A percentile compares a stretch with the other conserved stretches of the same genome.
Evolutionary conservation across 78 protist species (phyloP).

Genomic region (Dictyostelium firmibasis): DNA sequence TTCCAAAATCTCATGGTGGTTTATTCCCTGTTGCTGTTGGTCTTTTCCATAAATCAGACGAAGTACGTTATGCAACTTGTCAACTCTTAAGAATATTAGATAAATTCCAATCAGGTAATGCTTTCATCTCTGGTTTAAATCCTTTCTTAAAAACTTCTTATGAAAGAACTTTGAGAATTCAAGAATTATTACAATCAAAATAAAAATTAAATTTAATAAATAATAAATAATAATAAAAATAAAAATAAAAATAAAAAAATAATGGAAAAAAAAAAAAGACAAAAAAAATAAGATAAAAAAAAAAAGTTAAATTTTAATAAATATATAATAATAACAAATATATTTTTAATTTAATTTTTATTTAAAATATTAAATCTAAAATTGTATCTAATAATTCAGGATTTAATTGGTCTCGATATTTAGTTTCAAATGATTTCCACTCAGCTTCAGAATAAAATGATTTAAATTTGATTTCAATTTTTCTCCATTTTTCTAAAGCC

Average conservation of each 20-base stretch:
- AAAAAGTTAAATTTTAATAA: not conserved
- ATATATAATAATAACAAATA: not conserved
- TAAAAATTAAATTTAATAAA: not conserved
- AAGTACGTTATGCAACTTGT: conserved; percentile 78
- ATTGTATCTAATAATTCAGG: not conserved
- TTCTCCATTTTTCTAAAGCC: not conserved
- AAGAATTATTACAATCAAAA: not conserved
- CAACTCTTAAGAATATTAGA: conserved; percentile 82
- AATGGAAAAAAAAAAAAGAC: not conserved
- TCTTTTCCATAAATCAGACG: conserved; percentile 82
- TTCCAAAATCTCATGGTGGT: conserved; percentile 91
- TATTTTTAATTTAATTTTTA: not conserved
- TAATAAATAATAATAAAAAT: not conserved
- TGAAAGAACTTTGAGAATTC: conserved; percentile 53
- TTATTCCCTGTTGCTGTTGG: conserved; percentile 87
- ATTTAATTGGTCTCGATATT: not conserved
- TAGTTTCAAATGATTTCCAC: not conserved
- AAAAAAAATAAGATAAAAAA: not conserved
- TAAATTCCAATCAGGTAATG: conserved; percentile 65
- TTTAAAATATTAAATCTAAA: not conserved
- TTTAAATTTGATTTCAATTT: not conserved
- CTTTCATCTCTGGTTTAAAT: conserved; percentile 69
- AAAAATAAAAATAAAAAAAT: not conserved
- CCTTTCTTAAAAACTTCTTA: conserved; percentile 64
- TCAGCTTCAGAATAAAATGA: not conserved